Evolutionary conservation across 352 stramenopile species (phyloP), one percentile per base, ranked within the genome.

Genomic region (Thalassiosira allenii): DNA sequence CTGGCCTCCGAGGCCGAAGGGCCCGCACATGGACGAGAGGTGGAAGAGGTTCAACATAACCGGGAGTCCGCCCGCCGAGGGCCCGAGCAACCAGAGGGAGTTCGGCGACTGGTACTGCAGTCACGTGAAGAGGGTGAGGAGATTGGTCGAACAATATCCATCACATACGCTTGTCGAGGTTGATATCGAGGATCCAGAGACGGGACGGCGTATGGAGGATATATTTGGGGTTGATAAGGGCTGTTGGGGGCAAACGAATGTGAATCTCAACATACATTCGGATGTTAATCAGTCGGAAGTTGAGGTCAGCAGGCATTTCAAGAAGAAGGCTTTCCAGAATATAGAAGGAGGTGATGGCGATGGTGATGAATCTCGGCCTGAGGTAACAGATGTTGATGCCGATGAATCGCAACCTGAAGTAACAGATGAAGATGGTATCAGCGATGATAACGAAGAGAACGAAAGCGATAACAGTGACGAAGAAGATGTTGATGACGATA

Each of bases 101-200:
- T 78, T 75, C n/a, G 47, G 12, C 22, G 52, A 68, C 17, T 86
- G 68, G 61, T 83, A 70, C 58, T 84, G 67, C 37, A 64, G 63
- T 56, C 86, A 91, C 51, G 65, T 79, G 0, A 23, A 69, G 12
- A 70, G 75, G 49, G 67, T 91, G 22, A 52, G 80, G 53, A 29
- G 75, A 5, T 79, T 84, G 58, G 73, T 88, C 3, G 43, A 27
- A 4, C 1, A 34, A 4, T 74, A 86, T 79, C 76, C 80, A 32
- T 67, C 37, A 33, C 76, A 83, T 70, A 62, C 64, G 54, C 64
- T 91, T n/a, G 57, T 91, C 0, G 77, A 90, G 54, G 75, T 90
- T 33, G 69, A 91, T 58, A 90, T 91, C 71, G 76, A 84, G 22
- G 61, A 82, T 61, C 14, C 34, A 11, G 27, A 0, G 0, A 79